phyloP scores from a whole-genome alignment of 2,329 filamentous ascomycete species.

The Alternaria arborescens region DNA sequence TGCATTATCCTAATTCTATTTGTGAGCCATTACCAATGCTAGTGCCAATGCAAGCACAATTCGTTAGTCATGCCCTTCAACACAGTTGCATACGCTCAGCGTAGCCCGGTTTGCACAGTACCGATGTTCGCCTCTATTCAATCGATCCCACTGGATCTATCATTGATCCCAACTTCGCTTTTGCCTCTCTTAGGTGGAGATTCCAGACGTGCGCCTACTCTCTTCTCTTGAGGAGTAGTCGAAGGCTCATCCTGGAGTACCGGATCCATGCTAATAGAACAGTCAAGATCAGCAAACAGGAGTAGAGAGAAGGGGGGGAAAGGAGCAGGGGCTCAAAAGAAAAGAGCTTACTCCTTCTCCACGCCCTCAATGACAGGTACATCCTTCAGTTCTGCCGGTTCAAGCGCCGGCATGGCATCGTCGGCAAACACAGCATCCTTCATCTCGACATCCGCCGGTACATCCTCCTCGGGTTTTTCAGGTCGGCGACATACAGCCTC shows the following conservation, averaged over 20 bases:
- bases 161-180: neutral
- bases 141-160: neutral
- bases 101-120: neutral
- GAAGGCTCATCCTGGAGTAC: neutral
- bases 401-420: constrained; percentile 16
- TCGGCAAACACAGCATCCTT: constrained; percentile 21
- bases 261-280: neutral
- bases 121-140: neutral
- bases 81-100: neutral
- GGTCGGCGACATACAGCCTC: constrained; percentile 58
- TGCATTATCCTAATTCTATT: constrained; percentile 1
- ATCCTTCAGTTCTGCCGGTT: constrained; percentile 14
- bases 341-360: constrained; percentile 35
- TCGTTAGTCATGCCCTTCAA: neutral
- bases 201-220: neutral
- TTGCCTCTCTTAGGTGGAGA: constrained; percentile 2
- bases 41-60: constrained; percentile 3
- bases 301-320: neutral
- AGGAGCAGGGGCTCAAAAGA: constrained; percentile 2
- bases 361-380: constrained; percentile 40
- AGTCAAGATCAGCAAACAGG: neutral
- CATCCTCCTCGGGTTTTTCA: constrained; percentile 4
- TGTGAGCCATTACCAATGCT: neutral
- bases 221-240: neutral
- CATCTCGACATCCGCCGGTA: constrained; percentile 1